Base-by-base conservation (phyloP, 306 rosid species). In the Rubus idaeus region DNA sequence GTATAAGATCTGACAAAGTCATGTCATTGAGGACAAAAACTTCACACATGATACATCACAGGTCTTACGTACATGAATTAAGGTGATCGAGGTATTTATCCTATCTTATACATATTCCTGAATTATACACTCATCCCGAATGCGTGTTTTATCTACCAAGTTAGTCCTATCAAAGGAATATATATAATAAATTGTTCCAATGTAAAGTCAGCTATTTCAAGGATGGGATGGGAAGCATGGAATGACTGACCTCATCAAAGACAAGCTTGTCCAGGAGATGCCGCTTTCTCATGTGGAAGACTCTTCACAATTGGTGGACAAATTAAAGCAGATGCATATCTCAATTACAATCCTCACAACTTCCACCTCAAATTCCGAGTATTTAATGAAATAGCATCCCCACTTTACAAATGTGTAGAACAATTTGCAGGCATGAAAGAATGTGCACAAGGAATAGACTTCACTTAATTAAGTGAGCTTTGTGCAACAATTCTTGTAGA, bases 81-180 rank as follows among this genome's bases (percentile, higher is more conserved):
- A 64, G 69, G 45, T 6, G 47, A 14, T 23, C 26, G 26, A 23
- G 26, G 26, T 23, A 23, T 23, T 23, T 23, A 23, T 23, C 26
- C 26, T 23, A 23, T 23, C 26, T 23, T 23, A 23, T 23, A 23
- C 26, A 23, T 23, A 23, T 40, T 37, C 97, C 97, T 6, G 96
- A 89, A 90, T 39, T 50, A 93, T 86, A 16, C 96, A 90, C 85
- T 51, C 90, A 83, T 56, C 97, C 97, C 96, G 8, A 93, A 79
- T 17, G 83, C 94, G 86, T 80, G 93, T 89, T 93, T 68, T 23
- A 87, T 89, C 97, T 93, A 70, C 69, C 30, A 23, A 35, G 75
- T 58, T 35, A 52, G 21, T 52, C 21, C 21, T 52, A 52, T 52
- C 6, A 14, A 3, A 53, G 5, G 8, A 17, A 53, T 17, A 53